Evolutionary conservation across 2,329 filamentous ascomycete species (phyloP).

Genomic region (Endoconidiophora polonica): DNA sequence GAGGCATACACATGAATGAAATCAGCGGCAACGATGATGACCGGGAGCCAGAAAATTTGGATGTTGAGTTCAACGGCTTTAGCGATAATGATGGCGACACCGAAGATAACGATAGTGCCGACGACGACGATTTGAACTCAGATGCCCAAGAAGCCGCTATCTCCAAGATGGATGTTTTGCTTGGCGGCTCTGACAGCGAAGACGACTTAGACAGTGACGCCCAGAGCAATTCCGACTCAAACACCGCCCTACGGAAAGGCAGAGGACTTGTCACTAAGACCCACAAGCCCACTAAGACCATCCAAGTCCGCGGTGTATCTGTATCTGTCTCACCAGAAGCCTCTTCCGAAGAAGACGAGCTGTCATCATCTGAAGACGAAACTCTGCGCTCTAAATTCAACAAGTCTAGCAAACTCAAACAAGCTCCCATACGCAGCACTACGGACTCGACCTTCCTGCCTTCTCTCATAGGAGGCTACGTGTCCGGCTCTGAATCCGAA

Average conservation of each 20-base stretch:
- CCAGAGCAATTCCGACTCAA: slow-evolving; percentile 19
- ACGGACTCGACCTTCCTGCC: slow-evolving; percentile 49
- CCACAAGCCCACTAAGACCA: slow-evolving; percentile 11
- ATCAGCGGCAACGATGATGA: slow-evolving; percentile 19
- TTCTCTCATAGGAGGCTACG: slow-evolving; percentile 62
- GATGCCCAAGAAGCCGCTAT: slow-evolving; percentile 22
- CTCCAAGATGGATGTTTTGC: slow-evolving; percentile 29
- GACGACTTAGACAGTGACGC: slow-evolving; percentile 22
- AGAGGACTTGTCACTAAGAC: no score
- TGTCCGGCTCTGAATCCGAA: slow-evolving; percentile 52
- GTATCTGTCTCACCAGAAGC: slow-evolving; percentile 15
- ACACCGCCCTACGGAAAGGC: slow-evolving; percentile 3
- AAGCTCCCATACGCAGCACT: slow-evolving; percentile 10
- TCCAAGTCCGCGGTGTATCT: slow-evolving; percentile 23
- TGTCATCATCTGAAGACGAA: slow-evolving; percentile 10
- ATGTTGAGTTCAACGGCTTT: slow-evolving; percentile 14
- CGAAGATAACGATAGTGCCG: slow-evolving; percentile 15
- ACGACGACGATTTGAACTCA: slow-evolving; percentile 17
- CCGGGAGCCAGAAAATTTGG: slow-evolving; percentile 17
- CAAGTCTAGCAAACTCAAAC: slow-evolving; percentile 6
- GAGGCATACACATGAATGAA: slow-evolving; percentile 10
- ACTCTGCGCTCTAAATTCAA: slow-evolving; percentile 11
- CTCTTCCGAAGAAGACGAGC: slow-evolving; percentile 3
- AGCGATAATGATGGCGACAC: slow-evolving; percentile 15
- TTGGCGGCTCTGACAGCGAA: slow-evolving; percentile 29